phyloP scores from a whole-genome alignment of 768 basidiomycete species.

The Hygrophorus pudorinus region DNA sequence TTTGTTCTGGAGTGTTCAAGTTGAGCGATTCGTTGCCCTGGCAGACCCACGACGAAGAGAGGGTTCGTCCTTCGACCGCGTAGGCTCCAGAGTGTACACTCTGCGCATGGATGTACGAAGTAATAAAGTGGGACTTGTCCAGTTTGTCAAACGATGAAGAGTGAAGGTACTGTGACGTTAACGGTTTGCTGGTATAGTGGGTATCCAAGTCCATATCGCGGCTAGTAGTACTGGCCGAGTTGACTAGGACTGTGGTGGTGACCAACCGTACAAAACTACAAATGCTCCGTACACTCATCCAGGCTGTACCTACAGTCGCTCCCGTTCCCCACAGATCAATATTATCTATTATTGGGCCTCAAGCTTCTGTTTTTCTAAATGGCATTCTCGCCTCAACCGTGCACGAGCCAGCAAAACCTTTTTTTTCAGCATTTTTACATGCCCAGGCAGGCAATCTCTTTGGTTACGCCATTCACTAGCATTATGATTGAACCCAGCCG shows the following conservation, averaged over 20 bases:
- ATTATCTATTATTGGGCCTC: conserved; percentile 70
- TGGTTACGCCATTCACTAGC: conserved; percentile 1
- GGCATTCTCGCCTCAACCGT: conserved; percentile 55
- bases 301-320: conserved; percentile 38
- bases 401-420: conserved; percentile 33
- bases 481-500: conserved; percentile 6
- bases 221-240: no score
- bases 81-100: conserved; percentile 32
- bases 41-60: conserved; percentile 21
- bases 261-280: no score
- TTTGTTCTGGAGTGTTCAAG: not conserved
- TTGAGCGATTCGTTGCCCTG: conserved; percentile 6
- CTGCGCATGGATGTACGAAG: conserved; percentile 42
- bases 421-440: conserved; percentile 67
- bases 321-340: conserved; percentile 57
- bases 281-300: not conserved
- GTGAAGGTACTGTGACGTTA: conserved; percentile 14
- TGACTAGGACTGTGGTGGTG: no score
- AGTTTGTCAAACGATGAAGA: conserved; percentile 18
- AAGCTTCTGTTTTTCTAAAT: conserved; percentile 75
- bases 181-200: not conserved
- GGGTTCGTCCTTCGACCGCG: conserved; percentile 27
- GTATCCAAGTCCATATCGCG: no score
- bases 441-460: conserved; percentile 50
- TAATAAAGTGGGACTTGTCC: conserved; percentile 33